These are phyloP conservation scores for Exsudoporus frostii DNA, from an alignment of 768 basidiomycete genomes.

Conservation along the genomic window DNA sequence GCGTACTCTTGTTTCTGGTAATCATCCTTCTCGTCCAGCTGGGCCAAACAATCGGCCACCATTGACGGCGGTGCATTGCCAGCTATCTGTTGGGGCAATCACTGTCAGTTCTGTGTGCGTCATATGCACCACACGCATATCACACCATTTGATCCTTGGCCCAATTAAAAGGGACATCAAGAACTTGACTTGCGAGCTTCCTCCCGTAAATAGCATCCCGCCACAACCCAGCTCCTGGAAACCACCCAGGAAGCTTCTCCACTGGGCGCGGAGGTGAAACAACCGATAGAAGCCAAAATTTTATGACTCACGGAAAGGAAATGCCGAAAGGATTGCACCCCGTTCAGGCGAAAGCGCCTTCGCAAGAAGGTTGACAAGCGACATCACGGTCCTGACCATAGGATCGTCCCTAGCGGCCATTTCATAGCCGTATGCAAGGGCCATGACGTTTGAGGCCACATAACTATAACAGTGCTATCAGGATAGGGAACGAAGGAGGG, in stretches of 20 bases:
- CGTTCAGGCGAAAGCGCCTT: constrained; percentile 21
- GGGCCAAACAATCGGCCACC: constrained; percentile 23
- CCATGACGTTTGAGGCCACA: constrained; percentile 26
- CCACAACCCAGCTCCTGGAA: constrained; percentile 23
- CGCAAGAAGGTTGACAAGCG: constrained; percentile 18
- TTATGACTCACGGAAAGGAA: constrained; percentile 21
- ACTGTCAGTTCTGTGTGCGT: background rate
- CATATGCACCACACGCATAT: background rate
- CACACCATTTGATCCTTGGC: constrained; percentile 25
- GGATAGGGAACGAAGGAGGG: too few species aligned
- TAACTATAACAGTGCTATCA: constrained; percentile 9
- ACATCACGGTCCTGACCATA: constrained; percentile 17
- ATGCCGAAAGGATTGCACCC: constrained; percentile 17
- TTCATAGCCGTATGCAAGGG: constrained; percentile 26
- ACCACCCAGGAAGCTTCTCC: constrained; percentile 21
- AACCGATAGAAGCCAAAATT: background rate
- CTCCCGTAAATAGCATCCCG: constrained; percentile 13
- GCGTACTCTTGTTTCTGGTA: constrained; percentile 15
- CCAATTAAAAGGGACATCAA: constrained; percentile 25
- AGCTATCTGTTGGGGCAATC: background rate
- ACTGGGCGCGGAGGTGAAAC: constrained; percentile 9
- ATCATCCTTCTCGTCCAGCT: constrained; percentile 18
- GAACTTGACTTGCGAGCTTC: constrained; percentile 15
- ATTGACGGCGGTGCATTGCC: constrained; percentile 23
- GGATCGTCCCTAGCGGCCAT: constrained; percentile 16